Evolutionary conservation across 768 basidiomycete species (phyloP), one percentile per base, ranked within the genome.

Genomic region (Trametes gibbosa): DNA sequence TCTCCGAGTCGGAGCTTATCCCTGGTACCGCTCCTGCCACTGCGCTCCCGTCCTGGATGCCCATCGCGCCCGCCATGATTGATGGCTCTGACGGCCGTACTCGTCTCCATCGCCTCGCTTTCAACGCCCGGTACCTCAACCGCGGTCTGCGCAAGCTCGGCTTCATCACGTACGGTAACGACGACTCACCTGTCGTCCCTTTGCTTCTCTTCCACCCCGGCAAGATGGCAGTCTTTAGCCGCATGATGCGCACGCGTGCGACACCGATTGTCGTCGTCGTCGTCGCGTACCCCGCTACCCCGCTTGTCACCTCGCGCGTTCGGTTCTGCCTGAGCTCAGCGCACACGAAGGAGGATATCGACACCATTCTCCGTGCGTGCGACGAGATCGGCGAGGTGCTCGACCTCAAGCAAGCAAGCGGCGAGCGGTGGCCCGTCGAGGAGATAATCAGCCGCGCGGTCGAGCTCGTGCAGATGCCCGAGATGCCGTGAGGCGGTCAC

Each of bases 331-430:
- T 98, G 16, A 93, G 90, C 57, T 90, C 96, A 12, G 79, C 94
- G 48, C 97, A 99, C 79, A 98, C 95, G 56, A 99, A 99, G 77
- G 90, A 94, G 65, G 97, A 99, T 68, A 85, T 98, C 58, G 97
- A 99, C 75, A 76, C 77, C 13, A 75, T 98, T 27, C 78, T 99
- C 48, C 76, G 81, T 42, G 95, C 96, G 8, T 92, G 89, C 67
- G 93, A 97, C 72, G 95, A 97, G 73, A 78, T 98, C 61, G 97
- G 97, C 25, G 89, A 90, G 67, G 70, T 91, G 25, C 75, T 99
- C 63, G 95, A 96, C 74, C 75, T 98, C 74, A 98, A 97, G 76
- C 88, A 95, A 70, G 87, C 86, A 2, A 61, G 65, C 14, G 74
- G 76, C 2, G 86, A 90, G 70, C 77, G 92, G 68, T 96, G 94